These are phyloP conservation scores for Lachnellula occidentalis DNA, from an alignment of 2,329 filamentous ascomycete species.

Conservation along the genomic window DNA sequence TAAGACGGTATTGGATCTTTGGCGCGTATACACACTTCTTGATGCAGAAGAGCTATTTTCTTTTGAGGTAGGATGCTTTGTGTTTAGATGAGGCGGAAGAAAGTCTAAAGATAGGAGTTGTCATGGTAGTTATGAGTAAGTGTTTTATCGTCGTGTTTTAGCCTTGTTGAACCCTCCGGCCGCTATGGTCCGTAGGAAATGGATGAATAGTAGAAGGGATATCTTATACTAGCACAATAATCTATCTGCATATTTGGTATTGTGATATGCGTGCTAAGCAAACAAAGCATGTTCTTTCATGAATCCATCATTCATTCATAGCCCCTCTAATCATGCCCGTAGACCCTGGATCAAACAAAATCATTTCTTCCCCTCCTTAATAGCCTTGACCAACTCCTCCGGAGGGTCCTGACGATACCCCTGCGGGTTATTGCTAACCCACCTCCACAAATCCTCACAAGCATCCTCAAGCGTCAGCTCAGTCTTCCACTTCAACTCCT, in stretches of 20 bases:
- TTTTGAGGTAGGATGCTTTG: too few species aligned
- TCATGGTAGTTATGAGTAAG: too few species aligned
- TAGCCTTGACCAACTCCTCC: conserved; percentile 64
- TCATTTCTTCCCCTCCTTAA: conserved; percentile 39
- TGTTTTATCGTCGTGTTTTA: too few species aligned
- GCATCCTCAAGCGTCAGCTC: conserved; percentile 86
- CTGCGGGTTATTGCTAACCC: conserved; percentile 94
- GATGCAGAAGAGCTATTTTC: too few species aligned
- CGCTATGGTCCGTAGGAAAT: background rate
- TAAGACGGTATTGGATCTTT: too few species aligned
- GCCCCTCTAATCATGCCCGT: background rate
- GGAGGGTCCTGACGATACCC: conserved; percentile 93
- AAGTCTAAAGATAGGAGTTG: too few species aligned
- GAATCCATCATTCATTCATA: background rate
- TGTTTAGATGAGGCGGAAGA: too few species aligned
- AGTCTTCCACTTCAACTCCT: conserved; percentile 89
- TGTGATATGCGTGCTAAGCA: background rate
- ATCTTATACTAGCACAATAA: background rate
- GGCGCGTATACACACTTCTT: too few species aligned
- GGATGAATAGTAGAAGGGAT: background rate
- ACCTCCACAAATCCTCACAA: conserved; percentile 90
- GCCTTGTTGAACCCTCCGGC: too few species aligned
- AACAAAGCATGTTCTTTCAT: background rate
- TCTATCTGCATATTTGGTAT: background rate
- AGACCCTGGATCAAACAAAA: background rate